phyloP scores from a whole-genome alignment of 441 rosid genomes.

The Viola pubescens region DNA sequence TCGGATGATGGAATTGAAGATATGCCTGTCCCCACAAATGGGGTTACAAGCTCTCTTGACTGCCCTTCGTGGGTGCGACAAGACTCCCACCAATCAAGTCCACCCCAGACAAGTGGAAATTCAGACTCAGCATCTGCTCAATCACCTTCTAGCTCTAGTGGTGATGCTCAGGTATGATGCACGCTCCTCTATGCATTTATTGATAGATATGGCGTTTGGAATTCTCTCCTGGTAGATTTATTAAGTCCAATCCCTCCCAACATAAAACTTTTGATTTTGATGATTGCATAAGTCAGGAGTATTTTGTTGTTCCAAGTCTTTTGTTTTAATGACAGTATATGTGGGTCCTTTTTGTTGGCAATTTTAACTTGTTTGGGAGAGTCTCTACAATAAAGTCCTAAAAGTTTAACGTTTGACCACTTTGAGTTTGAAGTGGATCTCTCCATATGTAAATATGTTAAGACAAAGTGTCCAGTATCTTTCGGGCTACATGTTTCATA shows the following conservation, averaged over 20 bases:
- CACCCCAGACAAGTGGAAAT: conserved; percentile 83
- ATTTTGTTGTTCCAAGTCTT: background rate
- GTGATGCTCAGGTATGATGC: conserved; percentile 65
- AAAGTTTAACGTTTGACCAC: too few species aligned
- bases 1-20: conserved; percentile 75
- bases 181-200: background rate
- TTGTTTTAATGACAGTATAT: background rate
- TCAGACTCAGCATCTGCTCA: conserved; percentile 94
- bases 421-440: too few species aligned
- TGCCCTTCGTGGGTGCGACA: conserved; percentile 74
- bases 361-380: too few species aligned
- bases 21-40: conserved; percentile 46
- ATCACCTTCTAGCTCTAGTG: conserved; percentile 88
- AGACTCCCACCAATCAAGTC: conserved; percentile 85
- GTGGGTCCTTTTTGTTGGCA: too few species aligned
- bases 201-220: background rate
- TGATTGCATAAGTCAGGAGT: background rate
- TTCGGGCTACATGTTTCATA: background rate
- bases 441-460: too few species aligned
- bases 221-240: conserved; percentile 5
- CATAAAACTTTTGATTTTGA: background rate
- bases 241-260: background rate
- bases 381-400: too few species aligned
- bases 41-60: conserved; percentile 58
- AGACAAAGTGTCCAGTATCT: background rate